Conservation (phyloP, 805 yeast genomes). For the Spathaspora boniae region DNA sequence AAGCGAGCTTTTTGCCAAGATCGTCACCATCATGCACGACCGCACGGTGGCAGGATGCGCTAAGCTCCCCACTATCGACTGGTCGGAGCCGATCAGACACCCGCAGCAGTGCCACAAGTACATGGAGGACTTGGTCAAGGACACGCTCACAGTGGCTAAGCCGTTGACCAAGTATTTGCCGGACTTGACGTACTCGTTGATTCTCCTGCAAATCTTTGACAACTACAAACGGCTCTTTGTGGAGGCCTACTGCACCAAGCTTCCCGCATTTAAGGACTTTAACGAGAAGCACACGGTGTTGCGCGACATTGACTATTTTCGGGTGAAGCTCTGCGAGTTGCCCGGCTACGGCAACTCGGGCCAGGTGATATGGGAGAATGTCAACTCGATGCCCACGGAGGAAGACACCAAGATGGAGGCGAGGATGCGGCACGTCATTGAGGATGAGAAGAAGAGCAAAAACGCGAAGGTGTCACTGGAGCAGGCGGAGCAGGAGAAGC, state of each 20-base stretch:
- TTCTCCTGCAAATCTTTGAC: constrained; percentile 50
- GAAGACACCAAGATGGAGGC: constrained; percentile 49
- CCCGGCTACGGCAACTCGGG: constrained; percentile 63
- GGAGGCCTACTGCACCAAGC: constrained; percentile 47
- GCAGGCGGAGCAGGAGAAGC: background rate
- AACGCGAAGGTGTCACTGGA: too few relatives aligned
- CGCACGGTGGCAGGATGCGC: constrained; percentile 50
- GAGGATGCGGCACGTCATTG: constrained; percentile 40
- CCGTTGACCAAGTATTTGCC: constrained; percentile 59
- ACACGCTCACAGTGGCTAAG: constrained; percentile 59
- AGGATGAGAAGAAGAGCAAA: constrained; percentile 15
- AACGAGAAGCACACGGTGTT: constrained; percentile 52
- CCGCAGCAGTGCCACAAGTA: constrained; percentile 54
- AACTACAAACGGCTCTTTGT: constrained; percentile 55
- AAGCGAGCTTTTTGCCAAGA: constrained; percentile 56
- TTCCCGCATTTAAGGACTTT: constrained; percentile 45
- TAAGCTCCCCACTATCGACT: constrained; percentile 46
- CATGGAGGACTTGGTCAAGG: constrained; percentile 65
- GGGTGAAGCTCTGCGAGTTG: constrained; percentile 55
- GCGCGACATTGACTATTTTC: constrained; percentile 60
- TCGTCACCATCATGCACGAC: constrained; percentile 69
- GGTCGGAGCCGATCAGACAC: constrained; percentile 43
- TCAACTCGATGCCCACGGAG: constrained; percentile 47
- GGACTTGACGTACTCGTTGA: constrained; percentile 40
- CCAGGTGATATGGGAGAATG: constrained; percentile 58